Base-by-base conservation (phyloP, 2,329 filamentous ascomycete genomes). In the Penicillium sp. region DNA sequence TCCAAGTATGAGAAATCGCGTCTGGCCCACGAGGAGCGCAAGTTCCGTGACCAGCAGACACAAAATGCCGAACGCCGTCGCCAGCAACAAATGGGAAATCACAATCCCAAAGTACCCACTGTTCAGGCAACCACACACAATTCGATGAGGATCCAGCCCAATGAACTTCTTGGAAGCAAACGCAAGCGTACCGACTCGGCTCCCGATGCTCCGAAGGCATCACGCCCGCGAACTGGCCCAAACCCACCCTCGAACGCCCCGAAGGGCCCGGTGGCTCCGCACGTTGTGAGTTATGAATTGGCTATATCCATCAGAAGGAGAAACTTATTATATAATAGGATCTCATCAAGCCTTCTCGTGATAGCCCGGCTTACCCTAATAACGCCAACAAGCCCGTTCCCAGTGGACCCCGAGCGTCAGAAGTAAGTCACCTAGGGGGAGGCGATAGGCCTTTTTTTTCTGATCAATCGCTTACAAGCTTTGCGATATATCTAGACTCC, bases 31-130 rank as follows among this genome's bases (percentile, higher is more conserved):
- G 60, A 69, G 35, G 72, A 74, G 45, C 41, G 51, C 14, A 53
- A 58, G 3, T 65, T 64, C 45, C 53, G 57, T 13, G 51, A 54
- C 8, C 36, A 54, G 10, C 57, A 65, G 33, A 65, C 67, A 31
- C 56, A 58, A 19, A 62, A 57, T 27, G 39, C 58, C 1, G 67
- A 72, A 36, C 60, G 60, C 27, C 66, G 67, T 40, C 65, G 64
- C 14, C 56, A 64, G 31, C 65, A 57, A 33, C 69, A 74, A 34
- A 57, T 71, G 29, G 69, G 67, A 23, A 65, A 63, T 5, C 70
- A 74, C 51, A 66, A 69, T 45, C 68, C 64, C 4, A 67, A 67
- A 37, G 64, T 74, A 10, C 72, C 72, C 4, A 41, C 54, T 11
- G 57, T 70, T 34, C 60, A 64, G 33, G 56, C 62, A 4, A 53